Percentiles rank a stretch among this genome's conserved stretches.
These are phyloP conservation scores for Hydnum rufescens DNA, from an alignment of 768 basidiomycete genomes.

Conservation along the genomic window DNA sequence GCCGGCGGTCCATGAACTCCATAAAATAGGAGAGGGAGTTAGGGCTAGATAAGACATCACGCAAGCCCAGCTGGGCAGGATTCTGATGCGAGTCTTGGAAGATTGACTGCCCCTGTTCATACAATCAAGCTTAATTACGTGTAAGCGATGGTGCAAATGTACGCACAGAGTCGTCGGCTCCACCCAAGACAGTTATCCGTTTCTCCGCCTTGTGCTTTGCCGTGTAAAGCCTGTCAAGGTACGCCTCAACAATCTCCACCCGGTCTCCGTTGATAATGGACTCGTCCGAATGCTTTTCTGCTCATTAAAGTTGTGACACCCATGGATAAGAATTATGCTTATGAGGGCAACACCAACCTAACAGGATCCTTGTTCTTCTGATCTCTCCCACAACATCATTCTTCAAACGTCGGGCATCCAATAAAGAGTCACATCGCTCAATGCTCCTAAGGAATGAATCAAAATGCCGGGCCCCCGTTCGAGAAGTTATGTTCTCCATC, in stretches of 20 bases:
- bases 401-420: conserved; percentile 78
- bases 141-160: background rate
- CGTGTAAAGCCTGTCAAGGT: conserved; percentile 70
- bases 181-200: conserved; percentile 62
- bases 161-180: conserved; percentile 41
- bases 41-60: conserved; percentile 72
- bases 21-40: conserved; percentile 87
- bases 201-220: conserved; percentile 78
- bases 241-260: conserved; percentile 70
- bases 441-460: conserved; percentile 84
- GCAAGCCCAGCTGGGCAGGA: conserved; percentile 33
- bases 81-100: conserved; percentile 25
- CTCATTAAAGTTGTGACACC: background rate
- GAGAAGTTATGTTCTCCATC: conserved; percentile 61
- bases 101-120: conserved; percentile 8
- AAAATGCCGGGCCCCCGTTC: conserved; percentile 65
- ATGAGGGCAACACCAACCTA: conserved; percentile 29
- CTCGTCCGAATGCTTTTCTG: conserved; percentile 71
- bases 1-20: conserved; percentile 92
- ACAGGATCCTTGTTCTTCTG: conserved; percentile 48
- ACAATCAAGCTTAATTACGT: background rate
- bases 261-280: conserved; percentile 77
- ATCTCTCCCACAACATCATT: conserved; percentile 90
- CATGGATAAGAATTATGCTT: background rate
- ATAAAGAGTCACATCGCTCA: conserved; percentile 52